Base-by-base conservation (phyloP, 371 early-diverging fungal species). In the Sporodiniella umbellata region DNA sequence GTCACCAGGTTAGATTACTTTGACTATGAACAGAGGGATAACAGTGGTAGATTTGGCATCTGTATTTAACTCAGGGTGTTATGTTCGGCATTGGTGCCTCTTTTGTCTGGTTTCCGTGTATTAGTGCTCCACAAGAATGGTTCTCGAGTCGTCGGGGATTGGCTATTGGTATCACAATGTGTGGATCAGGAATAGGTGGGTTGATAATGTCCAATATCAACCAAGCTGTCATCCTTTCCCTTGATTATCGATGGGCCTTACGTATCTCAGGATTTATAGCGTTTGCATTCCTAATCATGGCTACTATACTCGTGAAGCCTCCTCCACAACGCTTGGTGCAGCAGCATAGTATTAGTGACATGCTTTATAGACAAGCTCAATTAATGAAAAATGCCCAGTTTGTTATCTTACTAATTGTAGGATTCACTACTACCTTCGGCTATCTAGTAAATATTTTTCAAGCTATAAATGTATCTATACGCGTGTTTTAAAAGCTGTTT, bases 131-230 rank as follows among this genome's bases (percentile, higher is more conserved):
- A 0, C 70, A 82, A 15, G 85, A 90, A 43, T 90, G 86, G 85
- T 92, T 89, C 53, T 52, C 62, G 40, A 78, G 72, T 43, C 51
- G 72, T 35, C 78, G 90, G 15, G 87, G 87, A 1, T 54, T 88
- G 22, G 90, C 90, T 1, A 80, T 84, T 11, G 92, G 92, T 6
- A 53, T 89, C 8, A 84, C 86, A 11, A 75, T 85, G 54, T 69
- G 85, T 4, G 65, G 92, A 2, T 78, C 80, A 1, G 84, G 85
- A 43, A 51, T 87, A n/a, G 89, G 89, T 35, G 89, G 87, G 21
- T 58, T 89, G 18, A 50, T 68, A 31, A 45, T 86, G n/a, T 71
- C 83, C n/a, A 80, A 82, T 42, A 66, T 78, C 6, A 71, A 75
- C 0, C 79, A 79, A 12, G 72, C 78, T 2, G 58, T 79, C 43